These are phyloP conservation scores for Lipomyces lipofer DNA, from an alignment of 805 yeast genomes.

Conservation along the genomic window DNA sequence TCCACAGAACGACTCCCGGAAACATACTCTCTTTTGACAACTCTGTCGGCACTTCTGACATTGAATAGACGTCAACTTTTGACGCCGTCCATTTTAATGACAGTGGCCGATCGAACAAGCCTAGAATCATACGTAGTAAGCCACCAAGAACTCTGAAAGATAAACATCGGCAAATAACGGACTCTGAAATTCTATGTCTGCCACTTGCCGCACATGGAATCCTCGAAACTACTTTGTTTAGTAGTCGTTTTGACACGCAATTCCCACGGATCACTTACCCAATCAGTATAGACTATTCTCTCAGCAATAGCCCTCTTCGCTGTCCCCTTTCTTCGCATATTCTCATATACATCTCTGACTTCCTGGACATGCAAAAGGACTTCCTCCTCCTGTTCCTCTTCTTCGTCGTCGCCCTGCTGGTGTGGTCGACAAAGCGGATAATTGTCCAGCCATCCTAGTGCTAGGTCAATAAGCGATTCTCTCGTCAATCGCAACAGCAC, in stretches of 20 bases:
- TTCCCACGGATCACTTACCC: too few species aligned
- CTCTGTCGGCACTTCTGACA: too few species aligned
- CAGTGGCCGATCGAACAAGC: conserved; percentile 16
- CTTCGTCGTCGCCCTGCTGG: neutral
- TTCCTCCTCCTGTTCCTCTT: conserved; percentile 34
- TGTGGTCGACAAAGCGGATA: conserved; percentile 15
- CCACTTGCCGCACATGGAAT: conserved; percentile 24
- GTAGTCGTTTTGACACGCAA: too few species aligned
- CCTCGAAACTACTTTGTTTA: conserved; percentile 19
- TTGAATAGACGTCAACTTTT: neutral
- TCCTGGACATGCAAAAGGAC: neutral
- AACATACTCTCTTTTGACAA: too few species aligned
- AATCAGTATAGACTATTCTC: conserved; percentile 22
- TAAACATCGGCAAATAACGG: neutral
- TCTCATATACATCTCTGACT: conserved; percentile 9
- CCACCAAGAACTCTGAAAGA: neutral
- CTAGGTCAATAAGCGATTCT: conserved; percentile 10
- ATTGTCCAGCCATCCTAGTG: conserved; percentile 15
- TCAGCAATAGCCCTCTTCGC: conserved; percentile 8
- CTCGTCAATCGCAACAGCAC: conserved; percentile 9
- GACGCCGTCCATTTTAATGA: conserved; percentile 26
- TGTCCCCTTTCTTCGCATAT: neutral
- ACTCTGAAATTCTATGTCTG: conserved; percentile 28
- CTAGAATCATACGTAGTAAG: neutral
- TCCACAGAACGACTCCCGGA: too few species aligned